Evolutionary conservation across 768 basidiomycete species (phyloP).

Genomic region (Panaeolus cyanescens): DNA sequence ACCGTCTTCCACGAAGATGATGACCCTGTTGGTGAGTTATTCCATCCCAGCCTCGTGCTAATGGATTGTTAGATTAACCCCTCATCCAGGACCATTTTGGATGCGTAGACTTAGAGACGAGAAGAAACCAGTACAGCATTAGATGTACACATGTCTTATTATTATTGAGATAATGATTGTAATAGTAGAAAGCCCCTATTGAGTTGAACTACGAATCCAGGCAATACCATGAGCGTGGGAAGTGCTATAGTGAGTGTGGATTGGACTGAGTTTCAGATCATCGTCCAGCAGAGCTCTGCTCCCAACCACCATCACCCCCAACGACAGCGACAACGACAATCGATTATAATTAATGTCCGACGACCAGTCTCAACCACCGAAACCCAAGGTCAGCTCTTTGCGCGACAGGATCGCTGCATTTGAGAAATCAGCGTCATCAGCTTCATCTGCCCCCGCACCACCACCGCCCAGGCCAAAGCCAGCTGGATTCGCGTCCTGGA

Average conservation of each 20-base stretch:
- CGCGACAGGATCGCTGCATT: constrained; percentile 90
- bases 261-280: constrained; percentile 4
- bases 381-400: constrained; percentile 74
- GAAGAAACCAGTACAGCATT: not conserved
- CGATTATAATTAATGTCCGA: constrained; percentile 52
- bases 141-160: not conserved
- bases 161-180: not conserved
- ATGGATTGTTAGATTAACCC: not conserved
- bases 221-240: not conserved
- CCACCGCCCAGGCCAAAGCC: constrained; percentile 69
- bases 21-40: constrained; percentile 44
- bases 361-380: constrained; percentile 51
- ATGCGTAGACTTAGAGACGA: constrained; percentile 21
- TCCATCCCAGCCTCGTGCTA: not conserved
- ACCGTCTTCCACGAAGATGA: constrained; percentile 45
- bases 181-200: not conserved
- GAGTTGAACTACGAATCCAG: not conserved
- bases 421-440: constrained; percentile 61
- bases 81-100: constrained; percentile 36
- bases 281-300: constrained; percentile 4
- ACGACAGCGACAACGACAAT: constrained; percentile 2
- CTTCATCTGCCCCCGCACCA: constrained; percentile 39
- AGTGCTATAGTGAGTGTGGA: not conserved
- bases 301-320: not conserved
- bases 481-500: constrained; percentile 63